Evolutionary conservation across 176 grass and related monocot genomes (phyloP), one percentile per base, ranked within the genome.

Genomic region (Cenchrus fungigraminus): DNA sequence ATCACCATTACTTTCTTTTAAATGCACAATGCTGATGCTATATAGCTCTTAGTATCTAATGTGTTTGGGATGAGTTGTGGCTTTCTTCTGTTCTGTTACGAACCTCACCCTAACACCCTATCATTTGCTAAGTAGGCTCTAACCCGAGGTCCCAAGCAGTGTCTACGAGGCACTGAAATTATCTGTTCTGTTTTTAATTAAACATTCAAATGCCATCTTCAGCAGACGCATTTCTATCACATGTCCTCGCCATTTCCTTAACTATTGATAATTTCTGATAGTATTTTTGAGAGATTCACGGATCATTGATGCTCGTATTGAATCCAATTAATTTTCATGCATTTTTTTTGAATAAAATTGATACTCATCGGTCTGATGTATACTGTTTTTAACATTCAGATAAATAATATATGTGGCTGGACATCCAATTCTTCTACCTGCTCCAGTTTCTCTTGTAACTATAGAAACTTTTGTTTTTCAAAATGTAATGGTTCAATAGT

Each of bases 221-320:
- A 86, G 42, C 47, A 65, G 25, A 32, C 19, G 52, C 79, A 1
- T 74, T 3, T 56, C 14, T 40, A 29, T 47, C 25, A 22, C 3
- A 29, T 50, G 49, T 15, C 20, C 0, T 47, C 1, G 28, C 4
- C 25, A 31, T 14, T 67, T 75, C 70, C 10, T 80, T 17, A 42
- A 76, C 2, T 12, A 14, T 19, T 19, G 12, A 66, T 73, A 11
- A 12, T 65, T 71, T 50, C 9, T 65, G n/a, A 65, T 16, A 6
- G 20, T 17, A 54, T 56, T 15, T 43, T 0, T 71, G n/a, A 65
- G 19, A 45, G 22, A 55, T 58, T 82, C 37, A 12, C 25, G 55
- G 4, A 71, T 65, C 71, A 22, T 2, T 85, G 15, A 71, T 82
- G 28, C 15, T 85, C 82, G 22, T n/a, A 47, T 71, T 82, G 8